Evolutionary conservation across 352 stramenopile species (phyloP).

Genomic region (Phytopythium cucurbitacearum): DNA sequence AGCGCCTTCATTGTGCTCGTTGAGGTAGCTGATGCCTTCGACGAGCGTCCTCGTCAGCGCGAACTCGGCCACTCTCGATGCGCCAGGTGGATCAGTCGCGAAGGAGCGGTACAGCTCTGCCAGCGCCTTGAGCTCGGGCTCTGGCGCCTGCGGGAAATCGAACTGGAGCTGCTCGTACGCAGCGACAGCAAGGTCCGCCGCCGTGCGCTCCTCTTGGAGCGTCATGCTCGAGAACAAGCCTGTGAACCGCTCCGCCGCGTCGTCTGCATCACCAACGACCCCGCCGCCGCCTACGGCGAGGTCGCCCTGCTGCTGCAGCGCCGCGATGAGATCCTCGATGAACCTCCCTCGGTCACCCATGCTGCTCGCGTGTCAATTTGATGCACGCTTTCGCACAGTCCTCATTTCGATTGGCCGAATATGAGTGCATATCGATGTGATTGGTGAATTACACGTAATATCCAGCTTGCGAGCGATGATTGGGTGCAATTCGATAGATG

Average conservation of each 20-base stretch:
- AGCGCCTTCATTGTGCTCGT: slow-evolving; percentile 14
- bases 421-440: too few relatives aligned
- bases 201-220: slow-evolving; percentile 1
- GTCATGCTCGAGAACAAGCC: slow-evolving; percentile 14
- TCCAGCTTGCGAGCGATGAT: too few relatives aligned
- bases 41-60: slow-evolving; percentile 36
- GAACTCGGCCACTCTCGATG: slow-evolving; percentile 5
- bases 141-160: slow-evolving; percentile 42
- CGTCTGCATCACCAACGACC: slow-evolving; percentile 9
- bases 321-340: slow-evolving; percentile 52
- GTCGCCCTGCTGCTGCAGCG: slow-evolving; percentile 43
- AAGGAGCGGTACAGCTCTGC: slow-evolving; percentile 35
- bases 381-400: too few relatives aligned
- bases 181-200: slow-evolving; percentile 14
- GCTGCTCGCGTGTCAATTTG: neutral
- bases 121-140: slow-evolving; percentile 32
- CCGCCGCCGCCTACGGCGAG: slow-evolving; percentile 8
- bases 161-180: slow-evolving; percentile 54
- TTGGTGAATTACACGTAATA: too few relatives aligned
- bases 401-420: too few relatives aligned
- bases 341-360: slow-evolving; percentile 32
- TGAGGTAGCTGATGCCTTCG: slow-evolving; percentile 43
- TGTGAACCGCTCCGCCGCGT: slow-evolving; percentile 12
- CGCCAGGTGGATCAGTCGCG: slow-evolving; percentile 9
- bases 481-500: too few relatives aligned